Evolutionary conservation across 148 eudicot genomes (phyloP).

Genomic region (Simmondsia chinensis): DNA sequence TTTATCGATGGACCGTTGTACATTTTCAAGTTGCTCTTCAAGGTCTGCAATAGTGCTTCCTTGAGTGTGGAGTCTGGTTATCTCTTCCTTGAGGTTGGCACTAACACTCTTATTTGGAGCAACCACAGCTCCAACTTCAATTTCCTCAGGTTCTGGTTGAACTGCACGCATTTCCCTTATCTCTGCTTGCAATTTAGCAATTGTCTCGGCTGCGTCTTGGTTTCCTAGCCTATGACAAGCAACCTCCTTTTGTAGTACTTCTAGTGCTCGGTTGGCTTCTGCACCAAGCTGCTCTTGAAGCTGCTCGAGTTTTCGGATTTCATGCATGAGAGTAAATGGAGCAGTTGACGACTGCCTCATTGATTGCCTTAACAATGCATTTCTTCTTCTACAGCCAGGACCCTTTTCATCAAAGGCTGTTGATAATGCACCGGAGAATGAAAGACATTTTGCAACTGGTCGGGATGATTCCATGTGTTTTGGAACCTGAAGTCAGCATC

Average conservation of each 20-base stretch:
- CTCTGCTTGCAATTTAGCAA: slow-evolving; percentile 85
- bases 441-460: slow-evolving; percentile 62
- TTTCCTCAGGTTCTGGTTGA: slow-evolving; percentile 29
- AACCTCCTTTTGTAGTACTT: slow-evolving; percentile 89
- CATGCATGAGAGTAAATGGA: slow-evolving; percentile 91
- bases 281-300: slow-evolving; percentile 97
- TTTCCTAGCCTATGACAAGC: slow-evolving; percentile 88
- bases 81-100: slow-evolving; percentile 91
- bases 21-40: slow-evolving; percentile 92
- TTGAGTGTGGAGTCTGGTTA: slow-evolving; percentile 88
- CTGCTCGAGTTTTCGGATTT: slow-evolving; percentile 84
- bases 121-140: slow-evolving; percentile 35
- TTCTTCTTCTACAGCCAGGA: slow-evolving; percentile 31
- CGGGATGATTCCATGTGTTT: slow-evolving; percentile 39
- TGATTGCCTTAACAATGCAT: slow-evolving; percentile 45
- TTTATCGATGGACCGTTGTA: slow-evolving; percentile 82
- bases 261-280: slow-evolving; percentile 90
- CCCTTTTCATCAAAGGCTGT: slow-evolving; percentile 44
- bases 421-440: slow-evolving; percentile 53
- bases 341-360: slow-evolving; percentile 85
- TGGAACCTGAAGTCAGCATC: slow-evolving; percentile 18
- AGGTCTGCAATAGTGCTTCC: slow-evolving; percentile 81
- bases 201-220: slow-evolving; percentile 96
- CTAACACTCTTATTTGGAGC: slow-evolving; percentile 75
- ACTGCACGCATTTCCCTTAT: slow-evolving; percentile 67